These are phyloP conservation scores for Endotrypanum monterogeii DNA, from an alignment of 208 protist species.

Conservation along the genomic window DNA sequence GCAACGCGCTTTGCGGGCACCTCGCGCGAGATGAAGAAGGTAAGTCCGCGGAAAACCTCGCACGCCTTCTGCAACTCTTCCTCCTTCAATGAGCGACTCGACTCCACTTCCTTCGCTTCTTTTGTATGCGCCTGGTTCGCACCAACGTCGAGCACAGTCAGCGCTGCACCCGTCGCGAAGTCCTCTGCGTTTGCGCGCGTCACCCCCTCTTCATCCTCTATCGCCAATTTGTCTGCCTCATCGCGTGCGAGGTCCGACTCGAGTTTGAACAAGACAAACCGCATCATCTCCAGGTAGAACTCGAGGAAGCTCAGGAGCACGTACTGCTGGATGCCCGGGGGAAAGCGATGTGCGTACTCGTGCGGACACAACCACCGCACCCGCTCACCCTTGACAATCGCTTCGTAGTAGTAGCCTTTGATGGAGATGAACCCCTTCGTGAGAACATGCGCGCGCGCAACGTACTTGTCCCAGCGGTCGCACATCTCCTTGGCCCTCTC, in stretches of 20 bases:
- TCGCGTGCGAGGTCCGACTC: constrained; percentile 77
- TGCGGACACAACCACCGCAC: constrained; percentile 98
- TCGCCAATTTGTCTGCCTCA: constrained; percentile 61
- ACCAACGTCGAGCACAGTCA: constrained; percentile 24
- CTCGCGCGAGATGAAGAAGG: constrained; percentile 92
- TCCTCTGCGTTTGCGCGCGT: constrained; percentile 34
- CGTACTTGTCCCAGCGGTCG: constrained; percentile 87
- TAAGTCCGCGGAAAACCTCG: constrained; percentile 68
- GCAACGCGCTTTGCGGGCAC: constrained; percentile 86
- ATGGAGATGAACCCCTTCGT: constrained; percentile 98
- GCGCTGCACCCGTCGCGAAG: constrained; percentile 26
- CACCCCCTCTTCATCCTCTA: constrained; percentile 27
- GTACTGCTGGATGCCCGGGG: constrained; percentile 94
- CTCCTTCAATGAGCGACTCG: constrained; percentile 45
- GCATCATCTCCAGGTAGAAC: constrained; percentile 97
- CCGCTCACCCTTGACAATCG: constrained; percentile 91
- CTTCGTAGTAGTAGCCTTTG: constrained; percentile 99
- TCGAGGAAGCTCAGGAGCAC: constrained; percentile 97
- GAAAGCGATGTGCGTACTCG: constrained; percentile 95
- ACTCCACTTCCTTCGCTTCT: constrained; percentile 37
- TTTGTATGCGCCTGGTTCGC: constrained; percentile 33
- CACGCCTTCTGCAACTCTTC: constrained; percentile 68
- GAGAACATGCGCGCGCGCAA: constrained; percentile 79
- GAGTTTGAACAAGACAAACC: constrained; percentile 98
- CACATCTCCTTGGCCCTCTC: constrained; percentile 67